Evolutionary conservation across 1,284 basidiomycete genomes (phyloP), one percentile per base, ranked within the genome.

Genomic region (Bondarzewia mesenterica): DNA sequence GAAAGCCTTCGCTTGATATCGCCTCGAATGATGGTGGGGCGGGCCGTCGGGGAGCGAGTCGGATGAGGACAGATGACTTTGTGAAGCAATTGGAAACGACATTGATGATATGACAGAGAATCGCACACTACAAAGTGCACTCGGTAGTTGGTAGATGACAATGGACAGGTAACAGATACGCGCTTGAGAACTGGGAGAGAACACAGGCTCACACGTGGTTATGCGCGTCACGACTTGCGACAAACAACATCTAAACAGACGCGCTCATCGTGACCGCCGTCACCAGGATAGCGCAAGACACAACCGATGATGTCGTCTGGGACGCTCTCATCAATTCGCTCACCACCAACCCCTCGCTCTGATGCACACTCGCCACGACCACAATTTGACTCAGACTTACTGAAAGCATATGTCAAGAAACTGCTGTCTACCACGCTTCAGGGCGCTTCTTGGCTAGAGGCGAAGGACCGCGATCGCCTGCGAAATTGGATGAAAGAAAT

Each of bases 401-500:
- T 89, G 48, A 81, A 78, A 53, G 71, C 77, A 22, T 90, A 90
- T 66, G 84, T 87, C 65, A 89, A 85, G 72, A 84, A 83, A 60
- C 75, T 89, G 45, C 68, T 89, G 46, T 72, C 79, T 52, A 74
- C 79, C 5, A 85, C 80, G 1, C 70, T 90, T 22, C 75, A 81
- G 53, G 73, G 65, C 46, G 73, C 71, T 46, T 60, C 72, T n/a
- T 89, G 85, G 85, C 75, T 80, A 41, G 77, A 79, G 42, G 59
- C 72, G 42, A 78, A 77, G 55, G 85, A 89, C 51, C 72, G 77
- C 32, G 85, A 88, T 38, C 74, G 74, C 47, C 74, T 83, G 15
- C 85, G 79, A 63, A 71, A 63, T 7, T 87, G 84, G 82, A 87
- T 86, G 61, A 86, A 82, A 63, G 85, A 90, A 59, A 83, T 90